A percentile compares a stretch with the other conserved stretches of the same genome.
Evolutionary conservation across 2,329 filamentous ascomycete genomes (phyloP).

Genomic region (Neofusicoccum umdonicola): DNA sequence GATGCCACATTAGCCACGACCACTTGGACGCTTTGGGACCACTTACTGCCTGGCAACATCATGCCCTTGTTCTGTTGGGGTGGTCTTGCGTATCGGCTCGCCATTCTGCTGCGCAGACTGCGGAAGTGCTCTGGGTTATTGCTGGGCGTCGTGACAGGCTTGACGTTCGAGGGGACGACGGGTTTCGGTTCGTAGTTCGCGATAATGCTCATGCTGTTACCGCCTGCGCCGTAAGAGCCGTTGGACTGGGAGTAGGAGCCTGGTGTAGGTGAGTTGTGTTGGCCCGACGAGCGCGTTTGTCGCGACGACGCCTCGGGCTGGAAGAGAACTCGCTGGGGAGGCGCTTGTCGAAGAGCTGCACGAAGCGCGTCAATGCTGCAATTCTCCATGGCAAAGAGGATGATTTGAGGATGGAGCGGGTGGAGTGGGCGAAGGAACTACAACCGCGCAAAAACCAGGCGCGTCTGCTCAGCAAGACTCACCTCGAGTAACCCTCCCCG

Average conservation of each 20-base stretch:
- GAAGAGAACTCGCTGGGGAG: slow-evolving; percentile 79
- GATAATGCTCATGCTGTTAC: slow-evolving; percentile 32
- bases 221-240: slow-evolving; percentile 33
- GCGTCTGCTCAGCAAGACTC: slow-evolving; percentile 14
- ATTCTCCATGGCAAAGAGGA: neutral
- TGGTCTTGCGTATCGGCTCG: slow-evolving; percentile 27
- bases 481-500: slow-evolving; percentile 37
- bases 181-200: slow-evolving; percentile 68
- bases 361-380: neutral
- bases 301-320: slow-evolving; percentile 74
- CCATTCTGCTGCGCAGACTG: slow-evolving; percentile 51
- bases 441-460: neutral
- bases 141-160: slow-evolving; percentile 71
- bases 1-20: slow-evolving; percentile 14
- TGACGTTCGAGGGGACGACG: slow-evolving; percentile 63
- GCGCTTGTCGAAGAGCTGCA: slow-evolving; percentile 70
- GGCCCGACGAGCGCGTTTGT: slow-evolving; percentile 55
- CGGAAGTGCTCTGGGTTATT: slow-evolving; percentile 70
- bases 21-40: slow-evolving; percentile 18
- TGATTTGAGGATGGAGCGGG: neutral
- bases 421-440: neutral
- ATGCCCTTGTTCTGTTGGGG: slow-evolving; percentile 45
- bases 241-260: slow-evolving; percentile 32
- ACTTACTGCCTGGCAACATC: slow-evolving; percentile 64
- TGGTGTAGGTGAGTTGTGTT: slow-evolving; percentile 44